Evolutionary conservation across 768 basidiomycete species (phyloP).

Genomic region (Kockovaella imperatae): DNA sequence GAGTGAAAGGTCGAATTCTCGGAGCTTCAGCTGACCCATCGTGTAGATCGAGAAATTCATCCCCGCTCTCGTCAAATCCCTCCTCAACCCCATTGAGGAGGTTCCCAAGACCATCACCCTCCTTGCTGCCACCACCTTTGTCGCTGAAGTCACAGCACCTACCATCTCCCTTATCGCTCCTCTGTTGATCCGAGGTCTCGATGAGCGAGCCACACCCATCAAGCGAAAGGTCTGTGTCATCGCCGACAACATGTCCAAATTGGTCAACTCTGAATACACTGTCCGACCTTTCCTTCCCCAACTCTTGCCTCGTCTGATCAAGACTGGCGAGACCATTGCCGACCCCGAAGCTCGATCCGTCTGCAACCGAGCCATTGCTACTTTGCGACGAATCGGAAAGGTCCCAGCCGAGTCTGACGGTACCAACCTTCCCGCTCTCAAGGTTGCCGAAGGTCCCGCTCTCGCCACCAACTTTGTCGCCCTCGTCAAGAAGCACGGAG

Average conservation of each 20-base stretch:
- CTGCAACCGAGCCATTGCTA: constrained; percentile 81
- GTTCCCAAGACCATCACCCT: constrained; percentile 88
- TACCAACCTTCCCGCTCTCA: constrained; percentile 80
- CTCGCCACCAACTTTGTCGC: constrained; percentile 60
- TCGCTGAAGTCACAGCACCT: constrained; percentile 96
- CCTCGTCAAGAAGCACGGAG: constrained; percentile 79
- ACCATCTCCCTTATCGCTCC: constrained; percentile 98
- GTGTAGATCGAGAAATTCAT: constrained; percentile 58
- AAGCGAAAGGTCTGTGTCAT: constrained; percentile 98
- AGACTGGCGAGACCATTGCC: constrained; percentile 87
- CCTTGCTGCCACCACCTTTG: constrained; percentile 97
- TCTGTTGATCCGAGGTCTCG: constrained; percentile 83
- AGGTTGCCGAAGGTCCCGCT: constrained; percentile 62
- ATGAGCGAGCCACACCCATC: constrained; percentile 87
- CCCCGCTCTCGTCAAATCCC: constrained; percentile 91
- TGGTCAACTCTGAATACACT: constrained; percentile 87
- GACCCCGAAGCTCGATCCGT: constrained; percentile 97
- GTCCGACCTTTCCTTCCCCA: constrained; percentile 96
- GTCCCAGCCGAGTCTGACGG: constrained; percentile 77
- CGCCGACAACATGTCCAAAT: constrained; percentile 96
- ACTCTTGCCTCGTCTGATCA: constrained; percentile 88
- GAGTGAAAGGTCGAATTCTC: constrained; percentile 48
- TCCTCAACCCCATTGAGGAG: constrained; percentile 99
- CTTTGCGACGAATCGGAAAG: constrained; percentile 90
- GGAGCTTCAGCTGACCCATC: constrained; percentile 45